Conservation (phyloP, 2,329 filamentous ascomycete species). For the Stagonosporopsis rhizophila region DNA sequence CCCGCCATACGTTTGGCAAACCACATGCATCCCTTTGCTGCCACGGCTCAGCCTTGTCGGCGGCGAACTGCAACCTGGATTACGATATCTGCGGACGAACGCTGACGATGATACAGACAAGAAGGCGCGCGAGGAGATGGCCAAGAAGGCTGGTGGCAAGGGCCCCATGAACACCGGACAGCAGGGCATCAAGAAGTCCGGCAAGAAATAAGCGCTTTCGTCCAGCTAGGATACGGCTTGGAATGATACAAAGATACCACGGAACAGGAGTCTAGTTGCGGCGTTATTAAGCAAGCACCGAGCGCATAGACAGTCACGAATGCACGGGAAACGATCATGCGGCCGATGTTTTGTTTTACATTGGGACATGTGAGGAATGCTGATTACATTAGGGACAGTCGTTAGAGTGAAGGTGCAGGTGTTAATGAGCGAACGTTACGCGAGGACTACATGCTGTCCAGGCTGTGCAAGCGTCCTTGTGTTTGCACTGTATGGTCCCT, state of each 20-base stretch:
- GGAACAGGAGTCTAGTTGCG: constrained; percentile 31
- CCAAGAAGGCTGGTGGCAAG: constrained; percentile 83
- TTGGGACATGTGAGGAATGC: background rate
- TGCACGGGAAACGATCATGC: constrained; percentile 24
- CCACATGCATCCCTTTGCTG: background rate
- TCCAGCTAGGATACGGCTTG: background rate
- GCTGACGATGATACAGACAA: constrained; percentile 50
- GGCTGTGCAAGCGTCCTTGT: background rate
- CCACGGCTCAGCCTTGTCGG: constrained; percentile 5
- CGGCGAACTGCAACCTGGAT: background rate
- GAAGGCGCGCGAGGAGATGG: constrained; percentile 71
- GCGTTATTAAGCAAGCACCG: constrained; percentile 20
- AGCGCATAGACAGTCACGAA: constrained; percentile 25
- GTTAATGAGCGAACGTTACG: background rate
- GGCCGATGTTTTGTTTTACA: background rate
- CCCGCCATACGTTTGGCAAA: background rate
- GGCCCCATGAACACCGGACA: constrained; percentile 83
- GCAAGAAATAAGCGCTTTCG: constrained; percentile 74
- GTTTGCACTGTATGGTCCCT: constrained; percentile 1
- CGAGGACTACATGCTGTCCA: constrained; percentile 7
- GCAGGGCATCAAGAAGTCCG: constrained; percentile 97
- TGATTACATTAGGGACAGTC: background rate
- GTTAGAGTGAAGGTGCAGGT: background rate
- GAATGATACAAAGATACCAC: constrained; percentile 33
- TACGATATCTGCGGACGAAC: background rate